Evolutionary conservation across 225 moss, liverwort and hornwort species (phyloP), one percentile per base, ranked within the genome.

Genomic region (Sphagnum tenellum): DNA sequence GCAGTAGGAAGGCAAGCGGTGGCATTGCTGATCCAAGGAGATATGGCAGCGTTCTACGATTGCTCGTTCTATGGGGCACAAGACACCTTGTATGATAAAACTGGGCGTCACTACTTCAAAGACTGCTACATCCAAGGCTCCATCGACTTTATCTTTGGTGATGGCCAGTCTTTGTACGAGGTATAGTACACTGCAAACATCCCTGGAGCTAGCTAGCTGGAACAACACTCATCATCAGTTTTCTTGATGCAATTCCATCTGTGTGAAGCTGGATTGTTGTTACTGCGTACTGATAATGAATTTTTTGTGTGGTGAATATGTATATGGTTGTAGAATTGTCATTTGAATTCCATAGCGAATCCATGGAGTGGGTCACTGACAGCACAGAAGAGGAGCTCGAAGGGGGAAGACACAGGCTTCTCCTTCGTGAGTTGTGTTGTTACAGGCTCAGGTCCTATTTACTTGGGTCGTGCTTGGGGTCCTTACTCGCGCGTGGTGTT

Each of bases 401-500:
- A 29, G 45, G 3, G 62, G 2, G 86, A 86, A 54, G 71, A 79
- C 59, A 77, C 70, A 8, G 85, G 86, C 7, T 86, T 76, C 5
- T 79, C 79, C 4, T 82, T 86, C 4, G 75, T 86, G 0, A 75
- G 81, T 45, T 88, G 84, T 69, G 78, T 78, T 63, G 81, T 88
- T 46, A 84, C 84, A 0, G 87, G 87, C 13, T 76, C 79, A 0
- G 81, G 81, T 54, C 61, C 74, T 13, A 69, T 81, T 0, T 88
- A 76, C 46, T 71, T 88, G 5, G 87, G 87, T 6, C 84, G 87
- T 14, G 87, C 87, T 3, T 88, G 87, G 87, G 87, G 85, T n/a
- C 59, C 84, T 11, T 88, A 88, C 49, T 84, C 84, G 45, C 84
- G 87, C 10, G 87, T 88, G 3, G 77, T 88, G 3, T 88, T 81